These are phyloP conservation scores for Talaromyces albobiverticillius DNA, from an alignment of 2,329 filamentous ascomycete genomes.

Conservation along the genomic window DNA sequence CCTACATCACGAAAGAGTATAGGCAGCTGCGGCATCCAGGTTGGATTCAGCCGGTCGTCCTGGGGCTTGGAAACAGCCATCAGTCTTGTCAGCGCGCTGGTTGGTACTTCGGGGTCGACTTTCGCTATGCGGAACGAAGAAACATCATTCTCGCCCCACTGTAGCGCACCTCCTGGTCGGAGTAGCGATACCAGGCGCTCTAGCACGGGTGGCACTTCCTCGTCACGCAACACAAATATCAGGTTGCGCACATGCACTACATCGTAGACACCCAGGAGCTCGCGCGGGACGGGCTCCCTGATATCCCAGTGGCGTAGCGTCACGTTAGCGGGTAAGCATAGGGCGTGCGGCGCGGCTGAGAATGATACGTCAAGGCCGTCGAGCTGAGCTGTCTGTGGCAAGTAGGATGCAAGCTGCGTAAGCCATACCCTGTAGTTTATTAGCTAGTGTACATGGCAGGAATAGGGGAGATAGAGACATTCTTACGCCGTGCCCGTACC, in stretches of 20 bases:
- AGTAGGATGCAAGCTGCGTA: conserved; percentile 10
- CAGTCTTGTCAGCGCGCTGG: neutral
- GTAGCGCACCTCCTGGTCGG: neutral
- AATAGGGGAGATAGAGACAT: neutral
- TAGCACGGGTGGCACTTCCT: neutral
- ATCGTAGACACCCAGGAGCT: conserved; percentile 22
- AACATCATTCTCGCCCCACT: neutral
- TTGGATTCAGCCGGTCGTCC: neutral
- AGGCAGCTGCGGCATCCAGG: neutral
- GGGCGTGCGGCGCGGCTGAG: conserved; percentile 8
- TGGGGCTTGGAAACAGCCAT: neutral
- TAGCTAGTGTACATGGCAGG: neutral
- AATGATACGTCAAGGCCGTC: conserved; percentile 20
- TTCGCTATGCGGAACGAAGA: neutral
- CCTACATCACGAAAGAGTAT: neutral
- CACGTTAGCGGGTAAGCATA: conserved; percentile 17
- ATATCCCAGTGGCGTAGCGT: conserved; percentile 18
- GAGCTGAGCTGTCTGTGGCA: conserved; percentile 12
- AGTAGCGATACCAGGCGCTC: conserved; percentile 3
- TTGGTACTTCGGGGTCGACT: neutral
- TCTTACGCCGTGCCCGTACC: conserved; percentile 19
- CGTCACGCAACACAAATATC: neutral
- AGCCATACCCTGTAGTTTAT: conserved; percentile 15
- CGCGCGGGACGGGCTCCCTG: conserved; percentile 14
- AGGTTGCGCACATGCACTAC: conserved; percentile 21